Base-by-base conservation (phyloP, 352 stramenopile species). In the Thalassiosira livingstoniorum region DNA sequence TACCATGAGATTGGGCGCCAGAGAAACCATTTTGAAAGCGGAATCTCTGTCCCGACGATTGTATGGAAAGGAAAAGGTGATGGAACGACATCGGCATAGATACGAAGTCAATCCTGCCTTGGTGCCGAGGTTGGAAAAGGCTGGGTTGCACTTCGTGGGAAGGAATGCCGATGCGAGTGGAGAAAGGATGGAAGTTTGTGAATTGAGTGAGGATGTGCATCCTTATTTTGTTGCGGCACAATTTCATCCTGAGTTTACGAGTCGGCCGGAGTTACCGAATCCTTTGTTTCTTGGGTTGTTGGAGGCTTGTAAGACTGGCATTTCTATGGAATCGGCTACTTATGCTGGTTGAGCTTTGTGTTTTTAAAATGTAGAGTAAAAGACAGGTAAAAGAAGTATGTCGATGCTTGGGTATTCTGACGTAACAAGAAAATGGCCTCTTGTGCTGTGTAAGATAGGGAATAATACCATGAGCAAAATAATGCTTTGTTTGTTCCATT, bases 161-260 rank as follows among this genome's bases (percentile, higher is more conserved):
- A 98, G 93, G 60, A 86, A 86, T 58, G 77, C 78, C 21, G 97
- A 98, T 89, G 94, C 96, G 51, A 98, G 96, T 88, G 94, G 93
- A 51, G 92, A 98, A 76, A 93, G 97, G 60, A 99, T 99, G 97
- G 97, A 99, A 86, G 96, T 99, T 64, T 88, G 98, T 23, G 97
- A 99, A 87, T 92, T 99, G 29, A 92, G 95, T 75, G 92, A 94
- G 60, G 92, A 97, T 45, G 47, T 11, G 15, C 97, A 99, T 91
- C 97, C 97, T 55, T 99, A 98, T 91, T 99, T 98, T 92, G 97
- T 99, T 62, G 97, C 95, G 5, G 94, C 92, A 66, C 97, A 99
- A 92, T 99, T 98, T 89, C 97, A 99, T 92, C 97, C 97, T 13
- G 97, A 99, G 90, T 99, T 99, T 90, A 98, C 98, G 87, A 98